Evolutionary conservation across 306 rosid species (phyloP).

Genomic region (Vigna mungo): DNA sequence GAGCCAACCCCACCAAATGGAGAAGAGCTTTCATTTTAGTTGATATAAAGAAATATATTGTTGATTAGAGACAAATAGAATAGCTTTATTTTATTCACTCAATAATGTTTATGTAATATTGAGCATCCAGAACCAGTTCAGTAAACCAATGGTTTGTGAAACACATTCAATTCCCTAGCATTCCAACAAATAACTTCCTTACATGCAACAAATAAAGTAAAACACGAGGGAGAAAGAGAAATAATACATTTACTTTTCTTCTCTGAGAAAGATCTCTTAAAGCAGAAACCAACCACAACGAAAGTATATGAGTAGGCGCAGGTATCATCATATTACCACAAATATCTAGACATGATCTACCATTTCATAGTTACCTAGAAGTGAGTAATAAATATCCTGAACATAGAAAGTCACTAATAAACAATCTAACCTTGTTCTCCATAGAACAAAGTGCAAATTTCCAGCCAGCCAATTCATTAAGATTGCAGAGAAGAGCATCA

Average conservation of each 20-base stretch:
- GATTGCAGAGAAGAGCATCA: constrained; percentile 96
- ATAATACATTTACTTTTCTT: neutral
- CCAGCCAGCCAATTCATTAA: constrained; percentile 73
- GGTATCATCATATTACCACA: constrained; percentile 30
- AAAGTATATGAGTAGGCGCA: constrained; percentile 11
- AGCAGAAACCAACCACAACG: constrained; percentile 1
- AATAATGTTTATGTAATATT: neutral
- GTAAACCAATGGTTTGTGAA: neutral
- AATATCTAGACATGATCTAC: constrained; percentile 9
- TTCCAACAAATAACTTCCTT: neutral
- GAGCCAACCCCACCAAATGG: too few relatives aligned
- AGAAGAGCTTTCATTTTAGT: neutral
- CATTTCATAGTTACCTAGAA: constrained; percentile 3
- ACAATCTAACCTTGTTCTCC: constrained; percentile 83
- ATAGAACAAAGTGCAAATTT: constrained; percentile 92
- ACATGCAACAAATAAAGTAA: neutral
- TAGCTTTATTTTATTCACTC: constrained; percentile 2
- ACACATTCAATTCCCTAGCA: neutral
- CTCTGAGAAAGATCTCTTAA: neutral
- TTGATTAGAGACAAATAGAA: neutral
- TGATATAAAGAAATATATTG: neutral
- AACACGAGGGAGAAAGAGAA: neutral
- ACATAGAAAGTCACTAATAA: constrained; percentile 29
- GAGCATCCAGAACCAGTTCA: neutral
- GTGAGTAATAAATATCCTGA: constrained; percentile 22